Base-by-base conservation (phyloP, 2,329 filamentous ascomycete species). In the Cercospora sojina region DNA sequence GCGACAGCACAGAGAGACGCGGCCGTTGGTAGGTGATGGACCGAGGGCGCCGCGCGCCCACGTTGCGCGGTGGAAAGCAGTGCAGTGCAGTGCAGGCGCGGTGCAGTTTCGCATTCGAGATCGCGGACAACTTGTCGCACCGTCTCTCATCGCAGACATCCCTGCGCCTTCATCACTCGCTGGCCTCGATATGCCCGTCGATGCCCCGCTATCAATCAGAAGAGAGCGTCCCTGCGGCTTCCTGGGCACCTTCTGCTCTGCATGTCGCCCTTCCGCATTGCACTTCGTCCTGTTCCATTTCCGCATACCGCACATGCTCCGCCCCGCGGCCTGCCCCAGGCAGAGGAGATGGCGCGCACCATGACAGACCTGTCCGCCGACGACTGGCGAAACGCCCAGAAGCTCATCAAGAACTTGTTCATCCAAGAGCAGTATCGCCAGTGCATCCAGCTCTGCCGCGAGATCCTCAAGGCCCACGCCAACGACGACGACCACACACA, bases 321-420 rank as follows among this genome's bases (percentile, higher is more conserved):
- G 20, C 12, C 12, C 8, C 47, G 47, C 23, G 47, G 23, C 47
- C 23, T 53, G 47, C 47, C 10, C 27, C 23, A 8, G 23, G 13
- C 47, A 53, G 47, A 27, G 13, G 5, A 38, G 31, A 63, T 63
- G 60, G 60, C 60, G 25, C 32, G 38, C 27, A 20, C 60, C 10
- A 25, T 51, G 32, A 41, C n/a, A 16, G 12, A 29, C 31, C 2
- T 47, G 10, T 16, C 59, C 13, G 43, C 47, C 47, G 60, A 29
- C 29, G 32, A 63, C 20, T 63, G 60, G 60, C 49, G 27, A 25
- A 41, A 57, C 38, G 71, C 75, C 49, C 69, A 76, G 23, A 73
- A 67, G 51, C 68, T 73, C 69, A 73, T 78, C 71, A 77, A 74
- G 63, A 68, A 69, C 10, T 66, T 77, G n/a, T 76, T 73, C 41